A percentile compares a stretch with the other conserved stretches of the same genome.
Evolutionary conservation across 164 flowering plant species (phyloP).

Genomic region (Tetracentron sinense): DNA sequence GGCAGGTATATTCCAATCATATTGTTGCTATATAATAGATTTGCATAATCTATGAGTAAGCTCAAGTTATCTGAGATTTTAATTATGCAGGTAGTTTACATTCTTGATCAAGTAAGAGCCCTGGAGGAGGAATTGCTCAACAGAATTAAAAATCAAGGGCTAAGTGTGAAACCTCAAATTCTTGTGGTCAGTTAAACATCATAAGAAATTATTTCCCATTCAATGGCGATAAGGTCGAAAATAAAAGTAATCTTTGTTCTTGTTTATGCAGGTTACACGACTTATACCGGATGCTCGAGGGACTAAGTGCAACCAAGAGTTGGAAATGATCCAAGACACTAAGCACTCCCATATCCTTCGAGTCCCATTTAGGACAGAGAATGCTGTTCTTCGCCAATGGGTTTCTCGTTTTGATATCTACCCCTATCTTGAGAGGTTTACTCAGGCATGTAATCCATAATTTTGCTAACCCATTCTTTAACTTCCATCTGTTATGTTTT

Average conservation of each 20-base stretch:
- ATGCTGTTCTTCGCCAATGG: conserved; percentile 22
- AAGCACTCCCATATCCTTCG: conserved; percentile 18
- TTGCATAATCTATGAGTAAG: background rate
- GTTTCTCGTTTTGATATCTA: conserved; percentile 25
- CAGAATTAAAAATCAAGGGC: conserved; percentile 30
- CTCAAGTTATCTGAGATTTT: background rate
- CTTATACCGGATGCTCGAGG: conserved; percentile 24
- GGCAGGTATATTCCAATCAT: conserved; percentile 39
- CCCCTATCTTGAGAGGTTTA: conserved; percentile 20
- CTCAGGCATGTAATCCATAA: conserved; percentile 6
- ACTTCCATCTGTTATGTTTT: background rate
- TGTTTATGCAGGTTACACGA: conserved; percentile 16
- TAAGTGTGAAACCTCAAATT: conserved; percentile 29
- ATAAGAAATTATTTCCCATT: background rate
- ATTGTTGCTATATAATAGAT: too few relatives aligned
- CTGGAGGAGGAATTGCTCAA: conserved; percentile 31
- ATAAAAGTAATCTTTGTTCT: background rate
- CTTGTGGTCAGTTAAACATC: conserved; percentile 24
- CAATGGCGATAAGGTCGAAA: background rate
- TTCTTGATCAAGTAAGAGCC: conserved; percentile 43
- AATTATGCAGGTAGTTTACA: conserved; percentile 33
- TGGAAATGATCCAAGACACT: conserved; percentile 18
- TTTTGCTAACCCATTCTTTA: background rate
- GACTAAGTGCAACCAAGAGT: conserved; percentile 21
- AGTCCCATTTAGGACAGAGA: conserved; percentile 20